These are phyloP conservation scores for Salvia hispanica DNA, from an alignment of 257 asterid genomes.

Conservation along the genomic window DNA sequence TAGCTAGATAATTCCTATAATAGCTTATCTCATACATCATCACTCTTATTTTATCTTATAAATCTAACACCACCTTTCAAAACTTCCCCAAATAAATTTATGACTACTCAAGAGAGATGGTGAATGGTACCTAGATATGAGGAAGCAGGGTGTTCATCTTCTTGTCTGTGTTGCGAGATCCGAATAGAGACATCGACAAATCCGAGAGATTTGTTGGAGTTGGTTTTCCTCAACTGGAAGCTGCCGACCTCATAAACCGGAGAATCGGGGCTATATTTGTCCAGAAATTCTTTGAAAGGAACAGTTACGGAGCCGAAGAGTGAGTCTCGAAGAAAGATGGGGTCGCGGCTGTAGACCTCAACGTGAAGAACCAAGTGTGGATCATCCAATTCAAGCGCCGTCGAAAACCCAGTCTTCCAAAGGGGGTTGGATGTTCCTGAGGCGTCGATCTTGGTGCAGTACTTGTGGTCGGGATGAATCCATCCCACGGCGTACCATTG, in stretches of 20 bases:
- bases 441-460: constrained; percentile 76
- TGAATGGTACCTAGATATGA: constrained; percentile 30
- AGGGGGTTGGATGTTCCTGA: constrained; percentile 72
- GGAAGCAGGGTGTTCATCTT: constrained; percentile 38
- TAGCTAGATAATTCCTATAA: too few species aligned
- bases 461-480: constrained; percentile 66
- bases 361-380: constrained; percentile 57
- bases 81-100: too few species aligned
- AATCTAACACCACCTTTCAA: too few species aligned
- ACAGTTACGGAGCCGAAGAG: constrained; percentile 73
- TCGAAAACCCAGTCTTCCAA: constrained; percentile 75
- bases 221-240: constrained; percentile 71
- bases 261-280: constrained; percentile 42
- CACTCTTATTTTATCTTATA: too few species aligned
- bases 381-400: neutral
- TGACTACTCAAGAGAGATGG: too few species aligned
- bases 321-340: constrained; percentile 64
- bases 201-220: constrained; percentile 67
- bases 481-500: constrained; percentile 92
- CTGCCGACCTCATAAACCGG: constrained; percentile 83
- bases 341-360: constrained; percentile 82
- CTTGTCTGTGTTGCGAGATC: constrained; percentile 60
- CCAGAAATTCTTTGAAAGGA: constrained; percentile 69
- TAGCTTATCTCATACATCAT: too few species aligned
- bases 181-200: constrained; percentile 70